Conservation (phyloP, 257 asterid species). For the Solanum ahanhuiri region DNA sequence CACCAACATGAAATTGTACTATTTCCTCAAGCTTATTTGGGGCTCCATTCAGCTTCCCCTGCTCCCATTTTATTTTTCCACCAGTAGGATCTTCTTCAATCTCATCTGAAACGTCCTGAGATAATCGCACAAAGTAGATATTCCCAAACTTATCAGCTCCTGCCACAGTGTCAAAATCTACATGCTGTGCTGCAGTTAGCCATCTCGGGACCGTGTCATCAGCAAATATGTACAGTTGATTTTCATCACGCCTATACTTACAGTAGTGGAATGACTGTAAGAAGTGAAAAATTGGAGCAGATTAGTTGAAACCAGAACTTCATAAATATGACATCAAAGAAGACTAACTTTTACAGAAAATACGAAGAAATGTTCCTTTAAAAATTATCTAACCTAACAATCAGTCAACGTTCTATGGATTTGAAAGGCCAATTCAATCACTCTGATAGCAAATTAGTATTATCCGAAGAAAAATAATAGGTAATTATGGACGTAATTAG, state of each 20-base stretch:
- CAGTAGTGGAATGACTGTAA: conserved; percentile 95
- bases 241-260: conserved; percentile 97
- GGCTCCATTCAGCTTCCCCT: conserved; percentile 96
- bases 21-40: conserved; percentile 97
- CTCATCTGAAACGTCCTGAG: conserved; percentile 97
- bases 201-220: conserved; percentile 98
- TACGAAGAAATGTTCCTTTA: background rate
- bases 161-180: conserved; percentile 96
- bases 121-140: conserved; percentile 80
- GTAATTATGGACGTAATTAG: background rate
- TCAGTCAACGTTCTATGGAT: background rate
- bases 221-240: conserved; percentile 94
- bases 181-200: conserved; percentile 80
- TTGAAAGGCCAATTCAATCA: background rate
- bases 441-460: background rate
- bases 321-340: background rate
- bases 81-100: conserved; percentile 99
- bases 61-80: conserved; percentile 99
- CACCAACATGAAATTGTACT: conserved; percentile 95
- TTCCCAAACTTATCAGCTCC: conserved; percentile 97
- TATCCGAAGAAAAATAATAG: background rate
- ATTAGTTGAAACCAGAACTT: background rate
- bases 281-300: background rate
- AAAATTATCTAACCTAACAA: background rate
- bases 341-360: background rate